Base-by-base conservation (phyloP, 2,329 filamentous ascomycete genomes). In the Hyphodiscus sp. region DNA sequence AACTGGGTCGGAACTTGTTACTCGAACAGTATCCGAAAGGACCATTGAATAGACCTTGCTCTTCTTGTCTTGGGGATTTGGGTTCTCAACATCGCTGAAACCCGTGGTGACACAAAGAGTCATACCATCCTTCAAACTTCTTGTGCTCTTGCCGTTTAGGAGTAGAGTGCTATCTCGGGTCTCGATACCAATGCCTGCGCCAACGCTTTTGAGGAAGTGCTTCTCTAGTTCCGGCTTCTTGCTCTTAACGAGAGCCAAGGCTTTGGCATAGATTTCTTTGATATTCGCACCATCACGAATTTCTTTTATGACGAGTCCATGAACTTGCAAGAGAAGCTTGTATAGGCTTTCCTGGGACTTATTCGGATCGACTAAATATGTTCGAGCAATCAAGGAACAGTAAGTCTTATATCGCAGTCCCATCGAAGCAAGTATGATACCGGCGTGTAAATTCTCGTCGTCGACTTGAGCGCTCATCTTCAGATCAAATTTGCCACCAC, bases 151-250 rank as follows among this genome's bases (percentile, higher is more conserved):
- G 55, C 78, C 87, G 65, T 90, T 97, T 41, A 99, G 75, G 2
- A 94, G 72, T 55, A 99, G 79, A 4, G 90, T 92, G 2, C 80
- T 74, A 68, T 99, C 94, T 63, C 88, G 85, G 60, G 87, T 87
- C 74, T 99, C 95, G 44, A 97, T 89, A 58, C 94, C 95, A 63
- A 99, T 89, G 47, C 91, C 92, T 63, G 86, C 89, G 47, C 94
- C 94, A 41, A 97, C 85, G 60, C 89, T 95, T 73, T 95, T 96
- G 45, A 92, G 74, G 67, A 99, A 96, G 67, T 96, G 86, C 73
- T 95, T 92, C 73, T 96, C 94, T 58, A 97, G 78, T 56, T 97
- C 92, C 0, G 94, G 92, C 72, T 95, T 96, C 76, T 95, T 97
- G 48, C 87, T 80, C 68, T 85, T 91, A 65, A 99, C 80, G 49